Conservation (phyloP, 306 rosid species). For the Prunus persica region DNA sequence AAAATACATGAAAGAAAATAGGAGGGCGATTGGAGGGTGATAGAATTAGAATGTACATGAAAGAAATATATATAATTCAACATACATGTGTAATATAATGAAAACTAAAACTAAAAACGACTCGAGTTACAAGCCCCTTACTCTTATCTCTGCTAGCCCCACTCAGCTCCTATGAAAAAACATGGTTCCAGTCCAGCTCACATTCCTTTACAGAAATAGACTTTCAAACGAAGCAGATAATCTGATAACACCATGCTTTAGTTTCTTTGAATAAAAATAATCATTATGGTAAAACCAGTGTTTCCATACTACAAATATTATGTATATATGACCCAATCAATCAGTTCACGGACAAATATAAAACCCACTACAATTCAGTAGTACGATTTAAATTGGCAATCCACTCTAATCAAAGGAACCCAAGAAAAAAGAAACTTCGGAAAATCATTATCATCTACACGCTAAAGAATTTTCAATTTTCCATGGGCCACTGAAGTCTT, state of each 20-base stretch:
- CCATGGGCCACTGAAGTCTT: constrained; percentile 60
- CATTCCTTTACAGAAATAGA: background rate
- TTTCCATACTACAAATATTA: background rate
- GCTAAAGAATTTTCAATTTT: constrained; percentile 74
- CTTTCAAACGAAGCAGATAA: background rate
- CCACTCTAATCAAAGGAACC: constrained; percentile 12
- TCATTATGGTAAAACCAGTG: background rate
- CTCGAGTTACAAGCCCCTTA: too few species aligned
- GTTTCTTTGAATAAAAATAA: background rate
- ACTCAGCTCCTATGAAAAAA: too few species aligned
- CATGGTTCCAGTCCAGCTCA: too few species aligned
- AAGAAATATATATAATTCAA: too few species aligned
- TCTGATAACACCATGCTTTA: background rate
- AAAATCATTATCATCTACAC: constrained; percentile 1
- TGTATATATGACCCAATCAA: constrained; percentile 12
- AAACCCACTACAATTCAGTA: background rate
- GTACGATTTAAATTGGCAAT: background rate
- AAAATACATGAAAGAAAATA: too few species aligned
- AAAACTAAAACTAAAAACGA: too few species aligned
- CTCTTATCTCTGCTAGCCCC: too few species aligned
- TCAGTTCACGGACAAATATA: background rate
- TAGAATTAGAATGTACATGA: too few species aligned
- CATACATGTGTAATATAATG: too few species aligned
- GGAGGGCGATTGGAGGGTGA: too few species aligned
- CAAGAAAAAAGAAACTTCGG: background rate